These are phyloP conservation scores for Miscanthus lutarioriparius DNA, from an alignment of 176 grass and related monocot genomes.

Conservation along the genomic window DNA sequence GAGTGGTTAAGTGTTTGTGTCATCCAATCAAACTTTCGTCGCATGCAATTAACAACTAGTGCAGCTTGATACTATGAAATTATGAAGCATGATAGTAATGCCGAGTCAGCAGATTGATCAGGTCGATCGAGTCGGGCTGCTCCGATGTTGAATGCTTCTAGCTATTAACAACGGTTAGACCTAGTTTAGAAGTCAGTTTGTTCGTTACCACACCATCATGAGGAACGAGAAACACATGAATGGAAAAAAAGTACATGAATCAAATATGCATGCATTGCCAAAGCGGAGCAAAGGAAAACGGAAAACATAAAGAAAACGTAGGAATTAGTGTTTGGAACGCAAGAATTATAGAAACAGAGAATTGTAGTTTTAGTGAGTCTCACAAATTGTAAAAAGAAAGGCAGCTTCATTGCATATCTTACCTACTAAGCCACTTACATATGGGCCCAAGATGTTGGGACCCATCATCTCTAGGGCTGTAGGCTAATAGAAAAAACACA, in stretches of 20 bases:
- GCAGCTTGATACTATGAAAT: not conserved
- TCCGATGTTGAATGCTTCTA: not conserved
- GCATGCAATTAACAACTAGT: not conserved
- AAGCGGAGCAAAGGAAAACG: not conserved
- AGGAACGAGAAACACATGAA: not conserved
- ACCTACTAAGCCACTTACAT: too few relatives aligned
- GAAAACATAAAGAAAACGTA: not conserved
- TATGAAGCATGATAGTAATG: not conserved
- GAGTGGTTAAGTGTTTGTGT: not conserved
- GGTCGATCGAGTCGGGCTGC: not conserved
- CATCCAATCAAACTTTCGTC: not conserved
- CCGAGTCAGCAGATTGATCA: slow-evolving; percentile 17
- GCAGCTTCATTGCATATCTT: too few relatives aligned
- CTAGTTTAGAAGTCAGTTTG: not conserved
- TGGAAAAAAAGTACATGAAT: not conserved
- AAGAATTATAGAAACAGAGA: not conserved
- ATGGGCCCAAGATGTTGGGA: too few relatives aligned
- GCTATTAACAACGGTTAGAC: not conserved
- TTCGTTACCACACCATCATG: not conserved
- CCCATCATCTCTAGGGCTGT: too few relatives aligned
- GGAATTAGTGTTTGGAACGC: not conserved
- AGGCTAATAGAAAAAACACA: too few relatives aligned
- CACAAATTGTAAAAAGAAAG: not conserved
- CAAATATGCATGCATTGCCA: not conserved
- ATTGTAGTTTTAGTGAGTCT: not conserved